phyloP scores from a whole-genome alignment of 106 monocot genomes.

The Acorus gramineus region DNA sequence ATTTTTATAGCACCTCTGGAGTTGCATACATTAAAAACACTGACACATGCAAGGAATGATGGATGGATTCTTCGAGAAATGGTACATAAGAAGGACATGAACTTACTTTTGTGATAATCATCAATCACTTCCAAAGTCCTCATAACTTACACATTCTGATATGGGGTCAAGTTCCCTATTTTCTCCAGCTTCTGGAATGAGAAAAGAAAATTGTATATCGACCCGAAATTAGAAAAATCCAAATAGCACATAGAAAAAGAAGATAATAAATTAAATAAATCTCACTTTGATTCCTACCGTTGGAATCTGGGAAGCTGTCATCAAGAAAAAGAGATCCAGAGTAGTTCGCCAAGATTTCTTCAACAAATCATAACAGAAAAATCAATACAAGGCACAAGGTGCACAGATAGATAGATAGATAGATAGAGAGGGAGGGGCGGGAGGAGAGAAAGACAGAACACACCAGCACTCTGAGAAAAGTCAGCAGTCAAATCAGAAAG shows the following conservation, averaged over 20 bases:
- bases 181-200: conserved; percentile 37
- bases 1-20: too few relatives aligned
- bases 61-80: too few relatives aligned
- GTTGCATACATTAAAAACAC: too few relatives aligned
- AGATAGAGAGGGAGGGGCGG: not conserved
- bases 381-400: not conserved
- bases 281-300: conserved; percentile 16
- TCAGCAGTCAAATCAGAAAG: conserved; percentile 90
- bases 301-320: conserved; percentile 50
- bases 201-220: not conserved
- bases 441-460: not conserved
- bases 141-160: conserved; percentile 73
- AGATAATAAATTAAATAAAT: too few relatives aligned
- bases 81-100: too few relatives aligned
- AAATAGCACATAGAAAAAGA: too few relatives aligned
- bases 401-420: not conserved
- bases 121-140: conserved; percentile 79
- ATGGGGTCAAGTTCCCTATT: conserved; percentile 64
- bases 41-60: too few relatives aligned
- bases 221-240: too few relatives aligned
- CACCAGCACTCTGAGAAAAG: conserved; percentile 67
- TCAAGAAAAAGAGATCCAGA: conserved; percentile 74
- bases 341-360: conserved; percentile 77
- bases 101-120: not conserved
- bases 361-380: conserved; percentile 4